Conservation (phyloP, 2,329 filamentous ascomycete species). For the Fusarium annulatum region DNA sequence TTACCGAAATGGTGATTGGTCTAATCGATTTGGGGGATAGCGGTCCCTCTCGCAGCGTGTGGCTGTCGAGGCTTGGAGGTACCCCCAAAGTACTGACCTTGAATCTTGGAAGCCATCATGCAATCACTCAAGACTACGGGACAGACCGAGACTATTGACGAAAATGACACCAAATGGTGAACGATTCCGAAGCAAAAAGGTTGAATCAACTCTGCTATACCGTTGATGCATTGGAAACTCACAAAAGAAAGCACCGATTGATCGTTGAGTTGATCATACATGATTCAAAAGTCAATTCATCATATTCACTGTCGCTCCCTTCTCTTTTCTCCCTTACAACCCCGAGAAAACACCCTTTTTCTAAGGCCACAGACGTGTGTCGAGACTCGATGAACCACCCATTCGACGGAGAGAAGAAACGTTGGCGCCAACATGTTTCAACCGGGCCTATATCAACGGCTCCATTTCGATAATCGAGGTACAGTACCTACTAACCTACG, state of each 20-base stretch:
- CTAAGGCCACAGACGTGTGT: slow-evolving; percentile 35
- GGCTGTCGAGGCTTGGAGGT: slow-evolving; percentile 11
- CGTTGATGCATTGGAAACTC: not conserved
- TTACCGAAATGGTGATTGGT: not conserved
- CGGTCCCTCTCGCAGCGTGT: slow-evolving; percentile 26
- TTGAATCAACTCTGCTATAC: not conserved
- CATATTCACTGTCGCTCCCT: not conserved
- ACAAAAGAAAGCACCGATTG: not conserved
- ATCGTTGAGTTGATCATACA: not conserved
- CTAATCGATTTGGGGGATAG: slow-evolving; percentile 10
- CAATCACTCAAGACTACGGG: slow-evolving; percentile 26
- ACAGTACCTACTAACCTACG: not conserved
- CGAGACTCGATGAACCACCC: slow-evolving; percentile 4
- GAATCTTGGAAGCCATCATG: not conserved
- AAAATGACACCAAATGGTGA: not conserved
- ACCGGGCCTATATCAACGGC: slow-evolving; percentile 10
- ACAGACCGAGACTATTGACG: slow-evolving; percentile 16
- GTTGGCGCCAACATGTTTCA: slow-evolving; percentile 12
- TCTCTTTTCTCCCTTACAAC: slow-evolving; percentile 22
- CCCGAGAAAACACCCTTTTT: slow-evolving; percentile 6
- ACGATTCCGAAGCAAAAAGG: not conserved
- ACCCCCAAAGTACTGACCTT: slow-evolving; percentile 9
- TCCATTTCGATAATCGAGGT: slow-evolving; percentile 1
- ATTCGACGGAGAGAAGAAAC: slow-evolving; percentile 7
- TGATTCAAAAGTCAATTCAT: not conserved